A percentile compares a stretch with the other conserved stretches of the same genome.
These are phyloP conservation scores for Bauhinia variegata DNA, from an alignment of 306 rosid genomes.

Conservation along the genomic window DNA sequence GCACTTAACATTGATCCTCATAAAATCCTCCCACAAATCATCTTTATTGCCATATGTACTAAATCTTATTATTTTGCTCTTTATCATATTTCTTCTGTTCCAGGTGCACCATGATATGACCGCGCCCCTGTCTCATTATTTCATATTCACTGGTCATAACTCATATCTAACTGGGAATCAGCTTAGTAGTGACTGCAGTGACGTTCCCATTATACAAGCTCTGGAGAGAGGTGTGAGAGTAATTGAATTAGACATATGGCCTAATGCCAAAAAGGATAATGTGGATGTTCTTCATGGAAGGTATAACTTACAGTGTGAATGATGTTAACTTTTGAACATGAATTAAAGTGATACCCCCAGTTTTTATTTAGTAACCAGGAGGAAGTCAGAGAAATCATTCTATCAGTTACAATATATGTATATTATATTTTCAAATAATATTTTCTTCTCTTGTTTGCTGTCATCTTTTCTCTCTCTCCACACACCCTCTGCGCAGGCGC, in stretches of 20 bases:
- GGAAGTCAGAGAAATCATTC: constrained; percentile 1
- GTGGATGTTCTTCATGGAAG: constrained; percentile 97
- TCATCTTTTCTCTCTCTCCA: too few relatives aligned
- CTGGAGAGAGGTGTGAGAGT: constrained; percentile 88
- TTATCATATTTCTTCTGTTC: constrained; percentile 28
- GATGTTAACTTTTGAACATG: not conserved
- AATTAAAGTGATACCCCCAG: not conserved
- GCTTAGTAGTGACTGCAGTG: constrained; percentile 96
- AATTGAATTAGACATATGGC: constrained; percentile 96
- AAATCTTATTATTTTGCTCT: constrained; percentile 32
- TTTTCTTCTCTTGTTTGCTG: not conserved
- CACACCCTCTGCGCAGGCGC: too few relatives aligned
- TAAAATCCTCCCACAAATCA: not conserved
- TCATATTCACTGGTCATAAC: constrained; percentile 91
- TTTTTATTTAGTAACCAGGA: too few relatives aligned
- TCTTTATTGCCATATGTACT: not conserved
- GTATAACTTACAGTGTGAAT: constrained; percentile 37
- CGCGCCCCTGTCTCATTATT: constrained; percentile 88
- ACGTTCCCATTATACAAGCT: constrained; percentile 74
- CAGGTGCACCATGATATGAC: constrained; percentile 93
- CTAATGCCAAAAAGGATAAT: constrained; percentile 74
- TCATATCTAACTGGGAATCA: constrained; percentile 97
- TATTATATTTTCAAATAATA: constrained; percentile 7
- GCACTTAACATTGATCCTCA: not conserved
- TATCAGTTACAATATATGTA: not conserved